Conservation (phyloP, 352 stramenopile species). For the Pythium pyrilobum region DNA sequence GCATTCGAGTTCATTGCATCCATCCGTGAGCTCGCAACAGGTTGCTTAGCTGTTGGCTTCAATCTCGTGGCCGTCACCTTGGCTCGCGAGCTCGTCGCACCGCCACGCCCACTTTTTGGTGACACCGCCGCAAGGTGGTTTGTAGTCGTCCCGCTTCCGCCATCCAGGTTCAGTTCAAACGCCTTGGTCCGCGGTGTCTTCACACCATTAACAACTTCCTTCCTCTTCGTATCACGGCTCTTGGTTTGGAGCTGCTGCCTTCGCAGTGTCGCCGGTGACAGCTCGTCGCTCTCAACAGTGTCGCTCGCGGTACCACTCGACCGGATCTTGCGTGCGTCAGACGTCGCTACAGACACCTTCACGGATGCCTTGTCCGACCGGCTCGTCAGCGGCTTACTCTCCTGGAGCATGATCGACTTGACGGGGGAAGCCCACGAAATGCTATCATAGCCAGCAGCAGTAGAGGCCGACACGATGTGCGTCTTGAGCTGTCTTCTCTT, state of each 20-base stretch:
- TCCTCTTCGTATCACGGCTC: background rate
- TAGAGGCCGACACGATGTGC: slow-evolving; percentile 32
- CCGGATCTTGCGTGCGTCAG: background rate
- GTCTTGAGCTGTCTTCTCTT: slow-evolving; percentile 55
- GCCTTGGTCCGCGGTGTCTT: slow-evolving; percentile 5
- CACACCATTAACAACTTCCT: background rate
- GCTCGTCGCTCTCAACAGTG: background rate
- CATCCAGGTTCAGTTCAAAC: slow-evolving; percentile 15
- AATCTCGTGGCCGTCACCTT: no score
- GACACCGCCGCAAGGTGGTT: slow-evolving; percentile 10
- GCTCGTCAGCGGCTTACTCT: slow-evolving; percentile 26
- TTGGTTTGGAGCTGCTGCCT: slow-evolving; percentile 4
- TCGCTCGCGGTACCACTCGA: slow-evolving; percentile 1
- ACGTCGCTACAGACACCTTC: background rate
- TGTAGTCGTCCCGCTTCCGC: slow-evolving; percentile 4
- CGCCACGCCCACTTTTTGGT: background rate
- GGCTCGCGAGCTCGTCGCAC: background rate
- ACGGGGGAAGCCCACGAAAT: slow-evolving; percentile 16
- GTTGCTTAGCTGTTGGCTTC: no score
- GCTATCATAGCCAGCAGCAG: background rate
- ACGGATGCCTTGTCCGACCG: slow-evolving; percentile 20
- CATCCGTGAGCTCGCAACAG: no score
- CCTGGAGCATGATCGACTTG: slow-evolving; percentile 9
- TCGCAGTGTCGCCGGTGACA: slow-evolving; percentile 12
- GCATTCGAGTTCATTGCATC: no score